A percentile compares a stretch with the other conserved stretches of the same genome.
phyloP scores from a whole-genome alignment of 2,329 filamentous ascomycete species.

The Nemania bipapillata region DNA sequence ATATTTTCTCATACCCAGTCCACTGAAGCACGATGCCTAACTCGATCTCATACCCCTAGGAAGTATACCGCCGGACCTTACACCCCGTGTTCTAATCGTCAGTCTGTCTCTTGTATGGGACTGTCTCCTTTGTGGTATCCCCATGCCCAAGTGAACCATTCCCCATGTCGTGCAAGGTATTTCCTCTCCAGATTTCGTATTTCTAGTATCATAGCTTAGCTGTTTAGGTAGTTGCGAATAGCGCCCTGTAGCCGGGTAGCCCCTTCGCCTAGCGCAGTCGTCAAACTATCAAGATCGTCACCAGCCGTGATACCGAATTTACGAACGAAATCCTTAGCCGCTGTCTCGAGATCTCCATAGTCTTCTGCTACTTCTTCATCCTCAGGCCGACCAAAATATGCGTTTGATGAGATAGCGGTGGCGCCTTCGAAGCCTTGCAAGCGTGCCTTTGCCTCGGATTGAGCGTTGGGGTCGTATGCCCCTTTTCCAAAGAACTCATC shows the following conservation, averaged over 20 bases:
- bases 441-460: constrained; percentile 85
- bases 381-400: constrained; percentile 95
- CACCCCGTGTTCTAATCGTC: constrained; percentile 14
- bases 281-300: constrained; percentile 93
- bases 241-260: constrained; percentile 83
- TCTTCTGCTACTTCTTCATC: constrained; percentile 77
- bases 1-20: constrained; percentile 16
- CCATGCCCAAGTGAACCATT: constrained; percentile 11
- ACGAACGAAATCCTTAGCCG: constrained; percentile 94
- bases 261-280: constrained; percentile 83
- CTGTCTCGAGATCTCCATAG: constrained; percentile 90
- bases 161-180: neutral
- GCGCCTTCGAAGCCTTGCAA: constrained; percentile 94
- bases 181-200: neutral
- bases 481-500: constrained; percentile 98
- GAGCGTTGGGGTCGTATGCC: constrained; percentile 79
- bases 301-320: constrained; percentile 95
- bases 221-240: constrained; percentile 72
- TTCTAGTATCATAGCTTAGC: constrained; percentile 52
- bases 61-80: constrained; percentile 13
- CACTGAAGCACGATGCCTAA: constrained; percentile 14
- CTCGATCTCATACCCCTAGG: constrained; percentile 1
- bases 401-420: constrained; percentile 91
- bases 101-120: constrained; percentile 3
- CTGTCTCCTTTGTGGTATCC: constrained; percentile 19